These are phyloP conservation scores for Choiromyces venosus DNA, from an alignment of 495 filamentous ascomycete species.

Conservation along the genomic window DNA sequence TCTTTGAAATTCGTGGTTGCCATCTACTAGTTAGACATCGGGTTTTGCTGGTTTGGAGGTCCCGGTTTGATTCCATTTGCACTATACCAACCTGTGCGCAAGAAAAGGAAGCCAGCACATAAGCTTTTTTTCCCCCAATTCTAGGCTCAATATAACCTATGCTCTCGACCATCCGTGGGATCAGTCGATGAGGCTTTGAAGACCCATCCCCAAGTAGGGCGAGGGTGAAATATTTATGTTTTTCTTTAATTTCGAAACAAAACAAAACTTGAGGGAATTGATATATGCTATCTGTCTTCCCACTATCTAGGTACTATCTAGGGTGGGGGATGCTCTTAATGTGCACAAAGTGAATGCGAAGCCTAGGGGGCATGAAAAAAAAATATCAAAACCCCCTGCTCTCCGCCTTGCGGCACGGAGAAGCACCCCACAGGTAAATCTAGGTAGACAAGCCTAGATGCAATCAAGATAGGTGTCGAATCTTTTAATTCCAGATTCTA, in stretches of 20 bases:
- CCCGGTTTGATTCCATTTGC: no score
- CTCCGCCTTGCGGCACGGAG: background rate
- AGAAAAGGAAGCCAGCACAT: background rate
- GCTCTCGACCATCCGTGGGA: background rate
- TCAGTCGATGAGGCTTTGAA: background rate
- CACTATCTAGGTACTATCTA: background rate
- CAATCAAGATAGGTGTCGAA: background rate
- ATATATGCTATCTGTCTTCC: background rate
- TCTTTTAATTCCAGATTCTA: background rate
- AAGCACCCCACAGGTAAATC: background rate
- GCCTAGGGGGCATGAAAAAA: background rate
- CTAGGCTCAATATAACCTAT: background rate
- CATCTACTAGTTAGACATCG: no score
- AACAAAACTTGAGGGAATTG: background rate
- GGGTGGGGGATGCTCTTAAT: background rate
- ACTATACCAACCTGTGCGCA: background rate
- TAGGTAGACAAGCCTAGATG: background rate
- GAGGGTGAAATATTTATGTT: background rate
- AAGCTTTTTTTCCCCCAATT: background rate
- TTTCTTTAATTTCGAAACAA: background rate
- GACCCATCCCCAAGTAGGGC: background rate
- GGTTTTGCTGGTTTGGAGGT: no score
- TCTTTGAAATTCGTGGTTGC: no score
- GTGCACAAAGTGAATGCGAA: background rate
- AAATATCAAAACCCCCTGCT: background rate